Evolutionary conservation across 2,329 filamentous ascomycete species (phyloP), one percentile per base, ranked within the genome.

Genomic region (Aspergillus transmontanensis): DNA sequence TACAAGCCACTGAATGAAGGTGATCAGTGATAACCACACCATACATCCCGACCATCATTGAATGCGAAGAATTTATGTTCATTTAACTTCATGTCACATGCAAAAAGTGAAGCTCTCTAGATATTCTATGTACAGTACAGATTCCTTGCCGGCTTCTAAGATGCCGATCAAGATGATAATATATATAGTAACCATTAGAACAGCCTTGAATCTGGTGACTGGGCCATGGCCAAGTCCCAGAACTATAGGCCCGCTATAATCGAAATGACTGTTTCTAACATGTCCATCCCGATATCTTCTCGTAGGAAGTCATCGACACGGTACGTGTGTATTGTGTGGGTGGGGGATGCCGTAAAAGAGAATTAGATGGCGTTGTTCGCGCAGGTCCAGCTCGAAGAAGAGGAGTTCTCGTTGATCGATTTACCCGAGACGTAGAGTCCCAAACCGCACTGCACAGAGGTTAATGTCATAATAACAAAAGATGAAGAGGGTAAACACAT

Each of bases 391-490:
- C 73, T 78, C n/a, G 69, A 67, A 10, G 70, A 72, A 43, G 69
- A 64, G 10, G 74, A 67, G 62, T 74, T 72, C 1, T 76, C 69
- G 58, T 75, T 68, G 51, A 81, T 80, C 2, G 78, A 73, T 56
- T 71, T 72, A 11, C 78, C 78, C 3, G 77, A 79, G 43, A 79
- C 75, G 57, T 79, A 81, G 4, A 81, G 71, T 9, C 79, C 79
- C 51, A 80, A 61, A n/a, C 76, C 78, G 61, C 78, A 80, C 76
- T 74, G 28, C 14, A 54, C 3, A 28, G 5, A 46, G 39, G 51
- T 69, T 51, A 71, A 64, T 19, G 46, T 26, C 4, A n/a, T 51
- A 11, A 9, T 9, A 23, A 5, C 3, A 10, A 16, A 26, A 1
- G 3, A 2, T 34, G 4, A 3, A 48, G 10, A 7, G 14, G 19